Base-by-base conservation (phyloP, 1,284 basidiomycete species). In the Malassezia psittaci region DNA sequence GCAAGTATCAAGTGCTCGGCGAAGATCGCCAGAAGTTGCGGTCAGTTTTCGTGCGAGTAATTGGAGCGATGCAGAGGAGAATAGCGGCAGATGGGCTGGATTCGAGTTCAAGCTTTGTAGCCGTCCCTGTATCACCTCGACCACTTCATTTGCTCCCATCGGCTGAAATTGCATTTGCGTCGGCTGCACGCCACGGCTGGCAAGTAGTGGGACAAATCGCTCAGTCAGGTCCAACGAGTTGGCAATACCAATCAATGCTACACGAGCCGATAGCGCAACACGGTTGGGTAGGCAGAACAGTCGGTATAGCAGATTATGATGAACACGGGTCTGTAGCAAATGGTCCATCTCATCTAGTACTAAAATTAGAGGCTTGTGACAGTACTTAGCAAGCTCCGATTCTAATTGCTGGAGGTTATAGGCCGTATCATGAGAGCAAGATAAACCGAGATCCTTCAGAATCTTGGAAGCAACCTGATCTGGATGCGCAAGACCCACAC, bases 301-400 rank as follows among this genome's bases (percentile, higher is more conserved):
- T 33, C 68, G 61, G 57, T 77, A 66, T 47, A 77, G 67, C n/a
- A 77, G 60, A 54, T 65, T 75, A 51, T 64, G 72, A 53, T 65
- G 69, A 13, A 57, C 66, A 18, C 52, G 66, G 11, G 64, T 62
- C 43, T 68, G 66, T 10, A 75, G 61, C 33, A 77, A 62, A 48
- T 76, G 75, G 56, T 78, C 77, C 58, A 78, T 75, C 62, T 78
- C 77, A 60, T 78, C 77, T 38, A 78, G 70, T 8, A 78, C 68
- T 37, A 78, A 67, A 19, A 57, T 33, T 9, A 77, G 63, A 43
- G 61, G 61, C 49, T 54, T 54, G 34, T 56, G 37, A 1, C 41
- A 58, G 24, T 59, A 53, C 8, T 55, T 41, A n/a, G 54, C 59
- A 19, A 56, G 50, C 40, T 62, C 60, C 35, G 66, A 59, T 34